A percentile compares a stretch with the other conserved stretches of the same genome.
Conservation (phyloP, 768 basidiomycete species). For the Solioccasus polychromus region DNA sequence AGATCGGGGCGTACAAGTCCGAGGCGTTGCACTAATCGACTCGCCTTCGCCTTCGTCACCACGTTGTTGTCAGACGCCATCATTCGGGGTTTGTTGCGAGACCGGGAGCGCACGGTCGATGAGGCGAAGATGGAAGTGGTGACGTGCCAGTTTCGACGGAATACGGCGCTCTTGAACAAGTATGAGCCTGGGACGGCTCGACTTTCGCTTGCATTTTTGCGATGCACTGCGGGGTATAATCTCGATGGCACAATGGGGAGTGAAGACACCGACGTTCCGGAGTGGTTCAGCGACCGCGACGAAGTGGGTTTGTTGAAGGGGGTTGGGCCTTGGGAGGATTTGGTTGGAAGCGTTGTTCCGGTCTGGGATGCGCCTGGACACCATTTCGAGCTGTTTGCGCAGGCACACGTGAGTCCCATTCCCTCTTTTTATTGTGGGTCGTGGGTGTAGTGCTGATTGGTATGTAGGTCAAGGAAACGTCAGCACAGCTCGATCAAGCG, state of each 20-base stretch:
- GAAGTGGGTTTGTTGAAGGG: slow-evolving; percentile 24
- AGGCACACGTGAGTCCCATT: slow-evolving; percentile 45
- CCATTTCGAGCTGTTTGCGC: slow-evolving; percentile 60
- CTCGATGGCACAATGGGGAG: slow-evolving; percentile 23
- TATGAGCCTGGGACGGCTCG: slow-evolving; percentile 30
- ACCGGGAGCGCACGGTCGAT: slow-evolving; percentile 26
- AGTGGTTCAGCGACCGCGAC: slow-evolving; percentile 53
- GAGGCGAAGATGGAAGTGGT: slow-evolving; percentile 37
- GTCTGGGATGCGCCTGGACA: slow-evolving; percentile 60
- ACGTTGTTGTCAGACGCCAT: slow-evolving; percentile 49
- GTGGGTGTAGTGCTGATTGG: background rate
- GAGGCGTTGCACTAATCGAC: slow-evolving; percentile 66
- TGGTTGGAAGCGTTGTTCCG: slow-evolving; percentile 38
- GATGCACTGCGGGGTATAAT: slow-evolving; percentile 48
- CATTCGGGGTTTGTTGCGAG: slow-evolving; percentile 45
- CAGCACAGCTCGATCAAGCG: slow-evolving; percentile 20
- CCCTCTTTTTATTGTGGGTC: background rate
- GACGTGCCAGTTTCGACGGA: slow-evolving; percentile 48
- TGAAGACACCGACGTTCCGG: slow-evolving; percentile 33
- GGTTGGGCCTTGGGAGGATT: slow-evolving; percentile 45
- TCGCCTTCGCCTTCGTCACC: slow-evolving; percentile 56
- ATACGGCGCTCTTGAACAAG: slow-evolving; percentile 41
- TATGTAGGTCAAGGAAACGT: slow-evolving; percentile 21
- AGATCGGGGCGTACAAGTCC: slow-evolving; percentile 39
- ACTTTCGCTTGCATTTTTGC: slow-evolving; percentile 47